Percentiles rank a stretch among this genome's conserved stretches.
Evolutionary conservation across 495 filamentous ascomycete genomes (phyloP).

Genomic region (Aspergillus saccharolyticus): DNA sequence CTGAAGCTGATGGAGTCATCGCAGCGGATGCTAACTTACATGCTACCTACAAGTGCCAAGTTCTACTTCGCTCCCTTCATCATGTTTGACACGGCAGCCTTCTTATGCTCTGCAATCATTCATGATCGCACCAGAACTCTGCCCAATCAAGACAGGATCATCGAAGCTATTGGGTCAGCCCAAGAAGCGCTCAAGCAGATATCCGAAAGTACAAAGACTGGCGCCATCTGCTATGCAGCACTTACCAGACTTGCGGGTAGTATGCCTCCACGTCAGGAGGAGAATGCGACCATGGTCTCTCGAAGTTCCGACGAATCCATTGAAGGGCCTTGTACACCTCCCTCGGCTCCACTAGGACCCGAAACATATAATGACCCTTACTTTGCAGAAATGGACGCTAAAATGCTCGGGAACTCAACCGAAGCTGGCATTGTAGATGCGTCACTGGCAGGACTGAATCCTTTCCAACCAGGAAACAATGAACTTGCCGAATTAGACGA

Average conservation of each 20-base stretch:
- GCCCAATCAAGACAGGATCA: constrained; percentile 36
- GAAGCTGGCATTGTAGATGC: constrained; percentile 7
- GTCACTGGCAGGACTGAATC: constrained; percentile 7
- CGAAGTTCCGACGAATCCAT: constrained; percentile 4
- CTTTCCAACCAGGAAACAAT: constrained; percentile 5
- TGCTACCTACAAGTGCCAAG: constrained; percentile 41
- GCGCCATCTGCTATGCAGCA: constrained; percentile 21
- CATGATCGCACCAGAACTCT: constrained; percentile 40
- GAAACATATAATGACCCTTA: background rate
- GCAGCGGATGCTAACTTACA: constrained; percentile 35
- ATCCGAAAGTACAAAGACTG: constrained; percentile 28
- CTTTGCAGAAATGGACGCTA: background rate
- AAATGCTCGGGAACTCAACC: background rate
- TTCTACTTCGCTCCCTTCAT: constrained; percentile 51
- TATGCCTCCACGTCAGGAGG: constrained; percentile 8
- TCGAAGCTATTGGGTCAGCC: constrained; percentile 34
- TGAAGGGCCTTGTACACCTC: constrained; percentile 3
- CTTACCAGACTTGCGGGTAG: constrained; percentile 19
- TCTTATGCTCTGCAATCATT: constrained; percentile 47
- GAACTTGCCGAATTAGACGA: constrained; percentile 9
- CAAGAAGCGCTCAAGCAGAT: constrained; percentile 36
- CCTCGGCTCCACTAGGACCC: background rate
- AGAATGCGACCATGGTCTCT: background rate
- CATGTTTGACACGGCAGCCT: constrained; percentile 47
- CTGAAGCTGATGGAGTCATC: constrained; percentile 39